Evolutionary conservation across 257 asterid genomes (phyloP).

Genomic region (Rhazya stricta): DNA sequence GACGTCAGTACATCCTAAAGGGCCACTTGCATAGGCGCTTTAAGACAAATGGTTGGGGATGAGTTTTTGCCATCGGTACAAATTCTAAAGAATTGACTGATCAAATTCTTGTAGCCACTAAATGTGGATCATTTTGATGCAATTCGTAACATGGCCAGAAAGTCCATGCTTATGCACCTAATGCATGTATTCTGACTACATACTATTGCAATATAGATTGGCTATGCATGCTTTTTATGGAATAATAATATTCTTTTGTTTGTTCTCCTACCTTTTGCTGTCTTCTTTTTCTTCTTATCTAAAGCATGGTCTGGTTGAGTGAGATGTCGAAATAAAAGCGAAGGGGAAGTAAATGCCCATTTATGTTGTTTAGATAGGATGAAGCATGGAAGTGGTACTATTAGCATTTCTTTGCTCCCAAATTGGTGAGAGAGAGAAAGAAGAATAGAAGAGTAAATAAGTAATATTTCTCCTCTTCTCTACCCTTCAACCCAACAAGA

Average conservation of each 20-base stretch:
- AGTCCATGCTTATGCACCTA: slow-evolving; percentile 95
- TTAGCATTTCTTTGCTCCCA: too few relatives aligned
- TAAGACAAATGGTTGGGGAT: neutral
- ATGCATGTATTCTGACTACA: slow-evolving; percentile 95
- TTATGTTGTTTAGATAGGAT: too few relatives aligned
- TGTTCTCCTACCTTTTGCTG: neutral
- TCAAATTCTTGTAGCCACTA: slow-evolving; percentile 62
- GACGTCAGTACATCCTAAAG: too few relatives aligned
- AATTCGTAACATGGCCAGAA: slow-evolving; percentile 83
- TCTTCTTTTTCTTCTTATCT: neutral
- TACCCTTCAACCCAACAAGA: too few relatives aligned
- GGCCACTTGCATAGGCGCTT: too few relatives aligned
- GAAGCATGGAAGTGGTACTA: too few relatives aligned
- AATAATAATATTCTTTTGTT: neutral
- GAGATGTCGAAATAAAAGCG: too few relatives aligned
- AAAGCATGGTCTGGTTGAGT: too few relatives aligned
- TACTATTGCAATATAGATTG: slow-evolving; percentile 70
- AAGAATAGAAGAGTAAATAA: too few relatives aligned
- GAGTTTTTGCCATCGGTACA: neutral
- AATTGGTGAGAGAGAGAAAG: too few relatives aligned
- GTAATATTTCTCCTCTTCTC: too few relatives aligned
- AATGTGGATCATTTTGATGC: slow-evolving; percentile 76
- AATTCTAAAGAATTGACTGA: slow-evolving; percentile 7
- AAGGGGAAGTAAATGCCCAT: too few relatives aligned
- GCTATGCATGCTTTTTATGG: slow-evolving; percentile 6